Conservation (phyloP, 805 yeast species). For the Lipomyces kockii region DNA sequence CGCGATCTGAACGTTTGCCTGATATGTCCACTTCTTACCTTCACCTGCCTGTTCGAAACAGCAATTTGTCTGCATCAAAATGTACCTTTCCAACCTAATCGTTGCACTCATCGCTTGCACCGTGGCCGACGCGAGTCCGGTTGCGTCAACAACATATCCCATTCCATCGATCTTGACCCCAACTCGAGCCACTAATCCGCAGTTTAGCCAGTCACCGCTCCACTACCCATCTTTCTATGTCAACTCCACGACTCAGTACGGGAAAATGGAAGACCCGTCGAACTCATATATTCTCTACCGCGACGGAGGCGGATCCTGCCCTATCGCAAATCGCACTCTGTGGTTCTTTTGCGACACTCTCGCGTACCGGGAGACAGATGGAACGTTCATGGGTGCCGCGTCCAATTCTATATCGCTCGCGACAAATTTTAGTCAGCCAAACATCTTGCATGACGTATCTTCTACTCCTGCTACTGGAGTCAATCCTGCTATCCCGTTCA, state of each 20-base stretch:
- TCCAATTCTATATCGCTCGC: slow-evolving; percentile 16
- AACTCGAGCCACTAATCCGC: not conserved
- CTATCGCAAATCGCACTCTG: slow-evolving; percentile 14
- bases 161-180: not conserved
- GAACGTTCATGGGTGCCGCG: not conserved
- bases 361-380: not conserved
- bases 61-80: too few relatives aligned
- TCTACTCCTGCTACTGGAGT: not conserved
- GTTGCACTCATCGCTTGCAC: not conserved
- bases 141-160: slow-evolving; percentile 9
- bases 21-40: too few relatives aligned
- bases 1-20: too few relatives aligned
- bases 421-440: slow-evolving; percentile 5
- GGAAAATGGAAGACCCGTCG: slow-evolving; percentile 16
- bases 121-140: not conserved
- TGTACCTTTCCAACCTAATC: not conserved
- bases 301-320: slow-evolving; percentile 27
- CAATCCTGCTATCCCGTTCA: slow-evolving; percentile 26
- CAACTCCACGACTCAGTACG: slow-evolving; percentile 3
- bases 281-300: slow-evolving; percentile 18
- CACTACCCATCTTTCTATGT: not conserved
- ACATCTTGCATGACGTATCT: slow-evolving; percentile 2
- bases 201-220: not conserved
- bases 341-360: slow-evolving; percentile 26
- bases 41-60: too few relatives aligned